Evolutionary conservation across 1,139 yeast genomes (phyloP).

Genomic region (Entelexis paramagnoliae): DNA sequence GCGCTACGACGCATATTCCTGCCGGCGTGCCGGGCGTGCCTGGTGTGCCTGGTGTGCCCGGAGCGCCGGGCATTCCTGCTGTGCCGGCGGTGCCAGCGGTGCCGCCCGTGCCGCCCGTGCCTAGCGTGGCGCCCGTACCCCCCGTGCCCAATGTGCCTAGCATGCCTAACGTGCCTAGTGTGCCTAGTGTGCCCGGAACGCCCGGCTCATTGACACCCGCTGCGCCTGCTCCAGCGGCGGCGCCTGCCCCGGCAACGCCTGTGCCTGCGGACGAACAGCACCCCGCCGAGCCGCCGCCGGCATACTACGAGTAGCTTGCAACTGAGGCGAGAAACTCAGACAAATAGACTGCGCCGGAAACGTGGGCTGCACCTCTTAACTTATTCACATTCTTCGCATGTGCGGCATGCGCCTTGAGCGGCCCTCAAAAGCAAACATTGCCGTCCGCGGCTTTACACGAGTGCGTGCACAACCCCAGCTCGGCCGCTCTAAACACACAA

Average conservation of each 20-base stretch:
- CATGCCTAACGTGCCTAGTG: neutral
- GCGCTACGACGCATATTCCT: neutral
- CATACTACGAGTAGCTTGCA: neutral
- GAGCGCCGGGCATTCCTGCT: neutral
- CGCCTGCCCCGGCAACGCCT: neutral
- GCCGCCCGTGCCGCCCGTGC: neutral
- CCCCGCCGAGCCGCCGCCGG: slow-evolving; percentile 3
- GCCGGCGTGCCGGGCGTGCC: neutral
- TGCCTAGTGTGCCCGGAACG: neutral
- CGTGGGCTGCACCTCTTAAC: too few species aligned
- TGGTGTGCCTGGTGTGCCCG: neutral
- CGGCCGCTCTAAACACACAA: neutral
- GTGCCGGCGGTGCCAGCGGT: neutral
- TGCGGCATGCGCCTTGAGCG: too few species aligned
- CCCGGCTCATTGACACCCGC: neutral
- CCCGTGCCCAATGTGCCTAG: neutral
- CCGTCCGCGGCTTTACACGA: too few species aligned
- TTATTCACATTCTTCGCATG: too few species aligned
- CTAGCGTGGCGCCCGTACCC: neutral
- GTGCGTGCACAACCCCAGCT: too few species aligned
- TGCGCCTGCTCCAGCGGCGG: neutral
- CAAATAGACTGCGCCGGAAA: too few species aligned
- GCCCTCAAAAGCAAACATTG: too few species aligned
- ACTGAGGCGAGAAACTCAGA: too few species aligned
- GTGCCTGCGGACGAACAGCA: neutral